Evolutionary conservation across 306 rosid species (phyloP), one percentile per base, ranked within the genome.

Genomic region (Cucumis melo): DNA sequence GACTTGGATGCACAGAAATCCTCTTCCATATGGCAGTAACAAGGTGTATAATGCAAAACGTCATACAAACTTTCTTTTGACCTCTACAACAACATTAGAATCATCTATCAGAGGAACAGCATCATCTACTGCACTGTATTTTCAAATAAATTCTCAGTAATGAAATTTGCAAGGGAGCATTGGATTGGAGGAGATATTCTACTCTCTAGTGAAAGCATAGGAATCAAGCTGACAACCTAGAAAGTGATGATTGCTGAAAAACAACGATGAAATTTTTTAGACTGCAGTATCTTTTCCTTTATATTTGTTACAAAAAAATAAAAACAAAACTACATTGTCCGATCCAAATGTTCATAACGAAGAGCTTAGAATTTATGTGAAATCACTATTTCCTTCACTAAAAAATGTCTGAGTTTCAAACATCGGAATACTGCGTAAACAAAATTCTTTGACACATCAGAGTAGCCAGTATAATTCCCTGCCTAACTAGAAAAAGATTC

Each of bases 21-120:
- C 88, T 92, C 96, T 87, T 94, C 93, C 90, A 90, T 55, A 83
- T 32, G 86, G 88, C 93, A 55, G 87, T 77, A 75, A 90, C 78
- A 34, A 92, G 79, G 88, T 94, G 97, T 55, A 92, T 83, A 73
- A 87, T 51, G 82, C 92, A 92, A 87, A 90, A 94, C 67, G 88
- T 51, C 82, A 90, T 61, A 71, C 93, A 87, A 62, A 83, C 80
- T 87, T 90, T 90, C 91, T 86, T 90, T 74, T 87, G 97, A 77
- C 97, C 97, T 76, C 99, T 94, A 81, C 78, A 84, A 67, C 78
- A 53, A 79, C 24, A 46, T 46, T 23, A 70, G 24, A 70, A 70
- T 46, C 75, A 70, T 23, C 48, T 70, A 24, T 70, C 48, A 70
- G 75, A 70, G 15, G 20, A 70, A 39, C 32, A 13, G 10, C 36